Conservation (phyloP, 371 early-diverging fungal species). For the Circinella minor region DNA sequence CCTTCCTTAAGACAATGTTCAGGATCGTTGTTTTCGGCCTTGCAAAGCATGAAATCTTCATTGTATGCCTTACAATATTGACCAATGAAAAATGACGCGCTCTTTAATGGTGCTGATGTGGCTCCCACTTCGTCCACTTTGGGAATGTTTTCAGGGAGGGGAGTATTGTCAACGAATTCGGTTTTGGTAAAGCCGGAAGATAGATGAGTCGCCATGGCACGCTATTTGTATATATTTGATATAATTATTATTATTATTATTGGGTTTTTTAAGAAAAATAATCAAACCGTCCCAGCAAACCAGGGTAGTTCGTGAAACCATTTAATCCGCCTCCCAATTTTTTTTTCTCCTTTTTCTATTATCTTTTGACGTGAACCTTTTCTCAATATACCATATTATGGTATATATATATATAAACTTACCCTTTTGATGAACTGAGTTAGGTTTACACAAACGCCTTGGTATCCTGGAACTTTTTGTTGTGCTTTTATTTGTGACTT, state of each 20-base stretch:
- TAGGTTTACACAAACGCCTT: constrained; percentile 10
- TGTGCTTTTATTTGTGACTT: constrained; percentile 6
- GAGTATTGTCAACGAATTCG: constrained; percentile 77
- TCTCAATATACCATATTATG: background rate
- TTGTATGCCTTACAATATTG: constrained; percentile 89
- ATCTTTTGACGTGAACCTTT: background rate
- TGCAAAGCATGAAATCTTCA: constrained; percentile 97
- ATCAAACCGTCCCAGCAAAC: background rate
- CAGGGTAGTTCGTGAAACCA: constrained; percentile 5
- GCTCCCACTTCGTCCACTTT: constrained; percentile 88
- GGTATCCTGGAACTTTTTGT: constrained; percentile 12
- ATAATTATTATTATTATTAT: background rate
- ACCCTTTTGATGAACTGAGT: constrained; percentile 8
- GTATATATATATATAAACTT: background rate
- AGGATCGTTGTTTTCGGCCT: constrained; percentile 89
- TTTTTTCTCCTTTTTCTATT: too few relatives aligned
- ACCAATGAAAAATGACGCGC: constrained; percentile 91
- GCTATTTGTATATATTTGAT: too few relatives aligned
- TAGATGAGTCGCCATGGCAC: constrained; percentile 41
- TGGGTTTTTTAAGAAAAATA: background rate
- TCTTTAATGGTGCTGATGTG: constrained; percentile 92
- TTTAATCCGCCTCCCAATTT: background rate
- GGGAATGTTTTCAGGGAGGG: constrained; percentile 70
- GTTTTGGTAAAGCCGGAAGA: constrained; percentile 39
- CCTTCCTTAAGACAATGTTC: constrained; percentile 92